Conservation (phyloP, 2,329 filamentous ascomycete genomes). For the Dothideomycetidae sp. region DNA sequence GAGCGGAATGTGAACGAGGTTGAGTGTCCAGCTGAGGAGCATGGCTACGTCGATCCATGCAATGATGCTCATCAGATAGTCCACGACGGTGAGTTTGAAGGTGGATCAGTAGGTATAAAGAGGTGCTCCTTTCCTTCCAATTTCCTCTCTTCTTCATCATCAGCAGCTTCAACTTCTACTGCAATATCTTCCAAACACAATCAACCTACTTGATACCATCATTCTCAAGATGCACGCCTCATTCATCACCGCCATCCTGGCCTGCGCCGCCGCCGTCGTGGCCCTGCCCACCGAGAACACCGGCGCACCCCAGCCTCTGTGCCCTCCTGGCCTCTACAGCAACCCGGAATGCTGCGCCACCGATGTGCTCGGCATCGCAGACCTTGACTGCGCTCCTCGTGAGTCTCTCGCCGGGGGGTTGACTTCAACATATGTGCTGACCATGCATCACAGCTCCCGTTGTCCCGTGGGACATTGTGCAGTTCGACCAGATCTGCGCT, state of each 20-base stretch:
- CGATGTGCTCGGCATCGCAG: slow-evolving; percentile 43
- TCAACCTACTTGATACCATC: background rate
- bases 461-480: too few relatives aligned
- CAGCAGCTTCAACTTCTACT: background rate
- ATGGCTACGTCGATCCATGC: too few relatives aligned
- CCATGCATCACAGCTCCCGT: slow-evolving; percentile 18
- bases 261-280: slow-evolving; percentile 16
- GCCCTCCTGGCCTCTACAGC: slow-evolving; percentile 20
- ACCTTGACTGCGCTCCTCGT: slow-evolving; percentile 44
- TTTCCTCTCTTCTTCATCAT: background rate
- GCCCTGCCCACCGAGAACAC: slow-evolving; percentile 17
- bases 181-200: background rate
- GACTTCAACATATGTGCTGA: slow-evolving; percentile 14
- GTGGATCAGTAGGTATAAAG: slow-evolving; percentile 4
- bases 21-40: too few relatives aligned
- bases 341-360: slow-evolving; percentile 46
- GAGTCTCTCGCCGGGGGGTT: slow-evolving; percentile 22
- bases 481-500: slow-evolving; percentile 35
- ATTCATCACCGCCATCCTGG: slow-evolving; percentile 8
- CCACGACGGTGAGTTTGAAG: too few relatives aligned
- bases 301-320: slow-evolving; percentile 22
- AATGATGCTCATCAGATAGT: too few relatives aligned
- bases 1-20: too few relatives aligned
- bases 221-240: slow-evolving; percentile 9
- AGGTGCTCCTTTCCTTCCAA: background rate